phyloP scores from a whole-genome alignment of 2,329 filamentous ascomycete genomes.

The Calonectria fujianensis region DNA sequence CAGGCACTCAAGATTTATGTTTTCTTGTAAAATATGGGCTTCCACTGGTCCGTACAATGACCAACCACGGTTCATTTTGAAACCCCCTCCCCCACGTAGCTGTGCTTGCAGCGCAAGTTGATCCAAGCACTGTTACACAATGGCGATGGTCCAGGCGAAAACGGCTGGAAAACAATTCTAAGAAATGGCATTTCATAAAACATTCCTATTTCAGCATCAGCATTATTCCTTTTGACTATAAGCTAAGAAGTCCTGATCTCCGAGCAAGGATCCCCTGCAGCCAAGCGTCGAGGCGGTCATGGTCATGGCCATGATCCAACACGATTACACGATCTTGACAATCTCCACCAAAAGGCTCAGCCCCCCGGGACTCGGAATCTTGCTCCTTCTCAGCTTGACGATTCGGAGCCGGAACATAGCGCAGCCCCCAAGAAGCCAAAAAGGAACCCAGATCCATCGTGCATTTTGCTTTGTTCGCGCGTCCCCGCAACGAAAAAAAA shows the following conservation, averaged over 20 bases:
- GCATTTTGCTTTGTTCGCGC: neutral
- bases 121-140: too few relatives aligned
- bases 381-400: neutral
- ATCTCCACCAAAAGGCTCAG: constrained; percentile 20
- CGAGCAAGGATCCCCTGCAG: neutral
- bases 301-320: neutral
- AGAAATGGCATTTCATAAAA: neutral
- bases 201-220: neutral
- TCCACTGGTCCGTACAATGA: neutral
- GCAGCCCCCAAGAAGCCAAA: constrained; percentile 17
- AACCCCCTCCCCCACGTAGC: neutral
- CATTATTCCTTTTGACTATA: neutral
- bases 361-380: constrained; percentile 17
- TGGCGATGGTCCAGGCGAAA: neutral
- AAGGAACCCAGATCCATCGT: constrained; percentile 10
- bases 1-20: neutral
- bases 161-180: neutral
- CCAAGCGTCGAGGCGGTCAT: neutral
- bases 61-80: neutral
- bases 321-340: constrained; percentile 6
- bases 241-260: neutral
- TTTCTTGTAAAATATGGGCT: neutral
- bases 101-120: too few relatives aligned
- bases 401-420: neutral
- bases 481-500: neutral